phyloP scores from a whole-genome alignment of 108 stramenopile genomes.

The Cyclotella distinguenda region DNA sequence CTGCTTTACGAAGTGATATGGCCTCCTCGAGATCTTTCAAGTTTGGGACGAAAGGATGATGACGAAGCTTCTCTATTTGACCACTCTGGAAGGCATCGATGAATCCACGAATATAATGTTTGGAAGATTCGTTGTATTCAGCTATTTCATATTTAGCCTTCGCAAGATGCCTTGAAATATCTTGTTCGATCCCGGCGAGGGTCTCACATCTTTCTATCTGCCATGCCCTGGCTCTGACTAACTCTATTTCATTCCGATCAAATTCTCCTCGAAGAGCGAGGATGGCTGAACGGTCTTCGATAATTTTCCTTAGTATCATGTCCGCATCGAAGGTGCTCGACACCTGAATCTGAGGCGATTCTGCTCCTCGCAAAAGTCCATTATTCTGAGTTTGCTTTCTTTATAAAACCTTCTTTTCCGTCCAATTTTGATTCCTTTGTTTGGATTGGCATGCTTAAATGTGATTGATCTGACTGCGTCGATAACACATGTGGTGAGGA shows the following conservation, averaged over 20 bases:
- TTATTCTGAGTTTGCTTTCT: background rate
- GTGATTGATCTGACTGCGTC: background rate
- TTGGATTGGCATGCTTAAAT: background rate
- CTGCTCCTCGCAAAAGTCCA: background rate
- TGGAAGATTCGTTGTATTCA: conserved; percentile 28
- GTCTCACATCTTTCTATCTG: conserved; percentile 18
- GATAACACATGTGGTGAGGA: no score
- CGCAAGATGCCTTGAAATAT: conserved; percentile 18
- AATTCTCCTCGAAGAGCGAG: conserved; percentile 29
- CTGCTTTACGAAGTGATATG: conserved; percentile 22
- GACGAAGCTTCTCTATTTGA: conserved; percentile 29
- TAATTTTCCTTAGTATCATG: conserved; percentile 31
- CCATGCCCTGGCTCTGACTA: conserved; percentile 29
- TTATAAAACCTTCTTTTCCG: background rate
- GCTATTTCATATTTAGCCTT: conserved; percentile 32
- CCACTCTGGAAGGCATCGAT: conserved; percentile 29
- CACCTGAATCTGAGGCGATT: conserved; percentile 22
- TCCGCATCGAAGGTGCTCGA: conserved; percentile 30
- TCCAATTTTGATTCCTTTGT: background rate
- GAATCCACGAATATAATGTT: conserved; percentile 36
- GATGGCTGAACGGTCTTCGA: conserved; percentile 37
- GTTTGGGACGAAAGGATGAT: conserved; percentile 28
- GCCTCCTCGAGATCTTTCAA: conserved; percentile 32
- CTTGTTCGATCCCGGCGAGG: conserved; percentile 7
- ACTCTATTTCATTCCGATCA: conserved; percentile 26